Conservation (phyloP, 768 basidiomycete genomes). For the Phlebiopsis gigantea region DNA sequence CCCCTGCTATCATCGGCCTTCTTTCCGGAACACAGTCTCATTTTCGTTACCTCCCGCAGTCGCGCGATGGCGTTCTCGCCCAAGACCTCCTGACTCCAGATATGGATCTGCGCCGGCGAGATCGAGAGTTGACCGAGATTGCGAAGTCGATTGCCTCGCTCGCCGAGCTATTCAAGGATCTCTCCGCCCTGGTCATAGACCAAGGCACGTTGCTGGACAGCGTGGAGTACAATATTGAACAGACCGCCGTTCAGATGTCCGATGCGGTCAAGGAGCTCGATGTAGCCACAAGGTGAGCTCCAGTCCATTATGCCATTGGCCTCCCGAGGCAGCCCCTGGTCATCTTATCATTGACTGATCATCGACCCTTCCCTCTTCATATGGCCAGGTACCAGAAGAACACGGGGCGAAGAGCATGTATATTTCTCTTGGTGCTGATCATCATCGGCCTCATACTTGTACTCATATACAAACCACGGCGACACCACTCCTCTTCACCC, state of each 20-base stretch:
- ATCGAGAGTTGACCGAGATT: conserved; percentile 80
- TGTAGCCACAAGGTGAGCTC: conserved; percentile 68
- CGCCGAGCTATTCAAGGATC: conserved; percentile 94
- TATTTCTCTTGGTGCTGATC: conserved; percentile 84
- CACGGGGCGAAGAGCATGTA: conserved; percentile 89
- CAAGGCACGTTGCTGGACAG: conserved; percentile 96
- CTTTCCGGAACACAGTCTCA: conserved; percentile 10
- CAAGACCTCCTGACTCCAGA: conserved; percentile 33
- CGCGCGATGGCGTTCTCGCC: conserved; percentile 24
- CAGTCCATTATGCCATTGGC: neutral
- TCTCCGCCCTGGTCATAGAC: conserved; percentile 90
- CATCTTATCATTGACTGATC: conserved; percentile 3
- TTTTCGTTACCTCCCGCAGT: conserved; percentile 26
- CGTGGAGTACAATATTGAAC: conserved; percentile 96
- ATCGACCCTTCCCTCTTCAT: neutral
- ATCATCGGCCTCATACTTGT: conserved; percentile 85
- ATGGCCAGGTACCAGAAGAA: conserved; percentile 81
- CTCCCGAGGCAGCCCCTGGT: neutral
- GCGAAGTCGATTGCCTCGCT: conserved; percentile 87
- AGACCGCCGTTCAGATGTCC: conserved; percentile 74
- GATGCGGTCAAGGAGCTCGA: conserved; percentile 84
- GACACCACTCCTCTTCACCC: conserved; percentile 33
- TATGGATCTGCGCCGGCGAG: conserved; percentile 40
- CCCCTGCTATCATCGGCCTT: conserved; percentile 2
- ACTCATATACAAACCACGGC: conserved; percentile 88